Base-by-base conservation (phyloP, 2,329 filamentous ascomycete genomes). In the Exophiala calicioides region DNA sequence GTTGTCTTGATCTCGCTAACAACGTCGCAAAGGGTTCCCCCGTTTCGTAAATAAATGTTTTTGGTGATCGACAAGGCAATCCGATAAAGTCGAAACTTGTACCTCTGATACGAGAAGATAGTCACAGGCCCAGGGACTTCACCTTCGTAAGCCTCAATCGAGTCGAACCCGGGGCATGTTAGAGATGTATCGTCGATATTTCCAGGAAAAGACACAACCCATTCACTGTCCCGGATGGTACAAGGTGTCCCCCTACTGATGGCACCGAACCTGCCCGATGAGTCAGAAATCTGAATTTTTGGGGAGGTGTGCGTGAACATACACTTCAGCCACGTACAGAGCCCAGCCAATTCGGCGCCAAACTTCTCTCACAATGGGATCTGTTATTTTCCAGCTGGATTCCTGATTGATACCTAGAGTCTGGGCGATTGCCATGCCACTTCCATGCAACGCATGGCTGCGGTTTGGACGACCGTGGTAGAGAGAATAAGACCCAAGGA, bases 31-130 rank as follows among this genome's bases (percentile, higher is more conserved):
- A 51, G 38, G 1, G 39, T 47, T 16, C 32, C 39, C 9, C 44
- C 32, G 18, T 19, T 50, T 23, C 38, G 47, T 3, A 47, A 21
- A 29, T 55, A 55, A 18, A 55, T 32, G 10, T 45, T 52, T 24
- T 37, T 34, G n/a, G 47, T 48, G 27, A 55, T 55, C 4, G 47
- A 20, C 5, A 30, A 44, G n/a, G 47, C 52, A 18, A 55, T 45
- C 4, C 42, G 38, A 29, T 55, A 55, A 8, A 55, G 48, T 3
- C 35, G 35, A 24, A 52, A 51, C 31, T 55, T 55, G 41, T 52
- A 55, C n/a, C 52, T 46, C 24, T 55, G 52, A 16, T 55, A 55
- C 4, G 52, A 55, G 20, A 50, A 38, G 13, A 55, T 46, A 4
- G 47, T 55, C 12, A 55, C 52, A 18, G 47, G 52, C 7, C 48